These are phyloP conservation scores for Trichoderma virens DNA, from an alignment of 495 filamentous ascomycete genomes.

Conservation along the genomic window DNA sequence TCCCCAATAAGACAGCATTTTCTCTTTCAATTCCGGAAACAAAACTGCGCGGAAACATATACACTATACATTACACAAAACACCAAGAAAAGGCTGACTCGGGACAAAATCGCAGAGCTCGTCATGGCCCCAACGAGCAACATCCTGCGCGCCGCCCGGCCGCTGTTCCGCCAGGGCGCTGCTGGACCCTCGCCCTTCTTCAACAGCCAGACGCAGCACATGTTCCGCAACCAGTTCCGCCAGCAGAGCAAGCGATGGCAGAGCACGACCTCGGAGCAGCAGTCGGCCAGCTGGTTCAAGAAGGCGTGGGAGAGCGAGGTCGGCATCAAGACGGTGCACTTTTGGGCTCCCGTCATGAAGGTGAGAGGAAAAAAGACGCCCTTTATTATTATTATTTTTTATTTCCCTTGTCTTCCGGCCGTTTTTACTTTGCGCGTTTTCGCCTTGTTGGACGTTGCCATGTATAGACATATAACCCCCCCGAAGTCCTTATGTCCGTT, in stretches of 20 bases:
- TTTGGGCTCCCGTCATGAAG: slow-evolving; percentile 98
- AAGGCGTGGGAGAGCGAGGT: slow-evolving; percentile 80
- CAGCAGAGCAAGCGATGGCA: slow-evolving; percentile 55
- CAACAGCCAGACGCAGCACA: slow-evolving; percentile 28
- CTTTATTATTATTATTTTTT: too few species aligned
- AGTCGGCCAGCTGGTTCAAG: slow-evolving; percentile 49
- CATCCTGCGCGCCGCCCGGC: slow-evolving; percentile 45
- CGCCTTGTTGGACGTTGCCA: neutral
- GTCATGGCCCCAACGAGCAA: slow-evolving; percentile 12
- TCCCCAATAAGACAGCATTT: too few species aligned
- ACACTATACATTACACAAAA: too few species aligned
- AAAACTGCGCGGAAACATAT: too few species aligned
- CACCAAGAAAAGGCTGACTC: neutral
- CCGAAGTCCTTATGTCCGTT: neutral
- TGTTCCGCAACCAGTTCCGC: slow-evolving; percentile 43
- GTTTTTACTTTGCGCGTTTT: neutral
- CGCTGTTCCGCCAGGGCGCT: slow-evolving; percentile 30
- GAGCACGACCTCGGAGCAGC: slow-evolving; percentile 47
- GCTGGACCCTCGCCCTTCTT: slow-evolving; percentile 23
- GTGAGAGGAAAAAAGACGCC: too few species aligned
- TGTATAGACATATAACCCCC: neutral
- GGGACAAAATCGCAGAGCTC: slow-evolving; percentile 16
- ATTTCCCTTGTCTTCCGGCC: neutral
- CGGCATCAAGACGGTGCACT: slow-evolving; percentile 94
- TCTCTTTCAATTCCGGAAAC: too few species aligned